These are phyloP conservation scores for Draba incana DNA, from an alignment of 345 rosid genomes.

Conservation along the genomic window DNA sequence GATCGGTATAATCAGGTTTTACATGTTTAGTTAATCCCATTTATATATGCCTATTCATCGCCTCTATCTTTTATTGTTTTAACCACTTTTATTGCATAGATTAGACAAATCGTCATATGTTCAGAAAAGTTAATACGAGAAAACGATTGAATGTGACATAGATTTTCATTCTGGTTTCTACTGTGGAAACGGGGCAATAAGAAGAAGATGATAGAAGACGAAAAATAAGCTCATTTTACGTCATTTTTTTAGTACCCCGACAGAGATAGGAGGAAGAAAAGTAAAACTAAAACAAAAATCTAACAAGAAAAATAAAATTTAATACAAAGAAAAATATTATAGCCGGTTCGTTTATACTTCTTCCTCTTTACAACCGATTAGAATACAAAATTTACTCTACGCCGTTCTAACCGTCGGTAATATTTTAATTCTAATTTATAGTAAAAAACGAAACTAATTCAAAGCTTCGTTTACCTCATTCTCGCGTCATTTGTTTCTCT, in stretches of 20 bases:
- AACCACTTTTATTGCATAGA: neutral
- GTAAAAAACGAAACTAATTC: slow-evolving; percentile 7
- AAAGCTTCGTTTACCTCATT: slow-evolving; percentile 31
- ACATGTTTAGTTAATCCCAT: neutral
- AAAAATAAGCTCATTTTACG: slow-evolving; percentile 7
- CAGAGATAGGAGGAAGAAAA: neutral
- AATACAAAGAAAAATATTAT: neutral
- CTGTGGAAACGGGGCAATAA: neutral
- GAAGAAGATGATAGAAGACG: neutral
- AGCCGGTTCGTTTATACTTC: slow-evolving; percentile 26
- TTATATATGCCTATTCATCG: neutral
- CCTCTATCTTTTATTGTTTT: neutral
- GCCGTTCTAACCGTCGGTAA: slow-evolving; percentile 17
- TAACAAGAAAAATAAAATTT: neutral
- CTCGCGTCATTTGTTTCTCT: neutral
- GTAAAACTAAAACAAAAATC: neutral
- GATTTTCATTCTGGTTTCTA: neutral
- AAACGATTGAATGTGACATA: neutral
- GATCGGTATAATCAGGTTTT: neutral
- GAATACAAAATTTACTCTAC: slow-evolving; percentile 33
- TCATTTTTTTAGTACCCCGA: neutral
- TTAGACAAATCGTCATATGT: neutral
- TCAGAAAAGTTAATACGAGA: neutral
- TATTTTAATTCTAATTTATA: slow-evolving; percentile 3
- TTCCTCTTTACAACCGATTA: slow-evolving; percentile 27